These are phyloP conservation scores for Prunus armeniaca DNA, from an alignment of 306 rosid genomes.

Conservation along the genomic window DNA sequence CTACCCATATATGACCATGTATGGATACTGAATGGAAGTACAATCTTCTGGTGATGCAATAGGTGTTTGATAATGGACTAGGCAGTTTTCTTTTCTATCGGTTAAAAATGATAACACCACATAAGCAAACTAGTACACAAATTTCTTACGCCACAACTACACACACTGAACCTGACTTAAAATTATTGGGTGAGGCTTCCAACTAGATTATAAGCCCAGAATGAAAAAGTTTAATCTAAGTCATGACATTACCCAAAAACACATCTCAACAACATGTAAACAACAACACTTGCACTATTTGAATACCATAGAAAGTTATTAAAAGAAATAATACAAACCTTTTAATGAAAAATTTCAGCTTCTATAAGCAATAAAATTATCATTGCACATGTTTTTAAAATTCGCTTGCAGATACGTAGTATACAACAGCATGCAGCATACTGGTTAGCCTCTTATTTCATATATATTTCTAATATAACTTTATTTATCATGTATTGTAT, in stretches of 20 bases:
- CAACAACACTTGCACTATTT: neutral
- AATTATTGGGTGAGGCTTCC: neutral
- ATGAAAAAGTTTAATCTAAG: neutral
- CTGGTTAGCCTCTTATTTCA: neutral
- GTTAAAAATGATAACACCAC: neutral
- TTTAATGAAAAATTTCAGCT: neutral
- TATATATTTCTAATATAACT: neutral
- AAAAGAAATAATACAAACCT: neutral
- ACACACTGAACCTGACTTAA: neutral
- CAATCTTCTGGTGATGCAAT: conserved; percentile 6
- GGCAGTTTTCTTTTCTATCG: neutral
- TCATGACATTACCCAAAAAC: neutral
- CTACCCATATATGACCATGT: conserved; percentile 1
- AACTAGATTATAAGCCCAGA: neutral
- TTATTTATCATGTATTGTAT: neutral
- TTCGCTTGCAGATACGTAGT: neutral
- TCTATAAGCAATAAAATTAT: neutral
- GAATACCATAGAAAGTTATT: neutral
- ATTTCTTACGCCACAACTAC: conserved; percentile 1
- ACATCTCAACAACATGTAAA: neutral
- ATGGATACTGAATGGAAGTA: conserved; percentile 13
- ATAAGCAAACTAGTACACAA: neutral
- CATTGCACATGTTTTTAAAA: neutral
- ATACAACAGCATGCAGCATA: neutral
- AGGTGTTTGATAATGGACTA: neutral